A percentile compares a stretch with the other conserved stretches of the same genome.
Evolutionary conservation across 768 basidiomycete species (phyloP).

Genomic region (Naganishia antarctica): DNA sequence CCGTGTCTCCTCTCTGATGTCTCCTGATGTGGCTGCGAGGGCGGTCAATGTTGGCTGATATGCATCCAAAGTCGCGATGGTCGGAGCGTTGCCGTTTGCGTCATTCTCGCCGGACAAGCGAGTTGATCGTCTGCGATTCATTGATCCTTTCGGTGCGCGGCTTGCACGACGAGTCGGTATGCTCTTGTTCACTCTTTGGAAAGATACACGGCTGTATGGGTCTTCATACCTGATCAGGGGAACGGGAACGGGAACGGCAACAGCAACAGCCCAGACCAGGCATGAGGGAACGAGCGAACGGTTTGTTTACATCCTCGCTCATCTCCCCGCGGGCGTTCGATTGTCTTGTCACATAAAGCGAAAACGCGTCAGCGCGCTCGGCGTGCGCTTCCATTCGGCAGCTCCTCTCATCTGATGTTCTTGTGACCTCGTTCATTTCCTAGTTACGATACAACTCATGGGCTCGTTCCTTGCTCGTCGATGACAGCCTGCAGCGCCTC

Average conservation of each 20-base stretch:
- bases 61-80: not conserved
- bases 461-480: not conserved
- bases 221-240: not conserved
- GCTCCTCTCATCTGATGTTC: too few relatives aligned
- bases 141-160: too few relatives aligned
- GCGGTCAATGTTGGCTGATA: not conserved
- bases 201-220: not conserved
- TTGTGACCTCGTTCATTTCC: too few relatives aligned
- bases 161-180: not conserved
- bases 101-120: conserved; percentile 15
- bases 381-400: conserved; percentile 8
- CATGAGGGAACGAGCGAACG: not conserved
- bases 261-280: too few relatives aligned
- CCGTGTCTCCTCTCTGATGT: not conserved
- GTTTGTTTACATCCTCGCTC: conserved; percentile 19
- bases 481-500: conserved; percentile 44
- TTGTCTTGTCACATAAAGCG: conserved; percentile 2
- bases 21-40: not conserved
- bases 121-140: conserved; percentile 18
- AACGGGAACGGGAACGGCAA: too few relatives aligned
- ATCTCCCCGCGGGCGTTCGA: too few relatives aligned
- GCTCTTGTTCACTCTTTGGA: too few relatives aligned
- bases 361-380: not conserved
- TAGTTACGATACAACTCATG: not conserved
- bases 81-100: not conserved